phyloP scores from a whole-genome alignment of 306 rosid genomes.

The Pachyrhizus erosus region DNA sequence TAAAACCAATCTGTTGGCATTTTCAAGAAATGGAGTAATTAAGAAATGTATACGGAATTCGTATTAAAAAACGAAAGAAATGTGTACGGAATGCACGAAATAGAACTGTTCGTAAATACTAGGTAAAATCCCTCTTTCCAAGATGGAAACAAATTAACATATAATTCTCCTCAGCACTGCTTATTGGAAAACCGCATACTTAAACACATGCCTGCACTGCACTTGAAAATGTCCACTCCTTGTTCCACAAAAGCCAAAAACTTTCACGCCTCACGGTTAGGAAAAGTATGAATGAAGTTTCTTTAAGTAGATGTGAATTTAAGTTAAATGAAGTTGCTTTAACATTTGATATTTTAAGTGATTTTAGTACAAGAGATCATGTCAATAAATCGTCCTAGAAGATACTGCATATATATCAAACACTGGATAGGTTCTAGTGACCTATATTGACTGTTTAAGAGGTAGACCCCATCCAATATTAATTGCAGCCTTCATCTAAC shows the following conservation, averaged over 20 bases:
- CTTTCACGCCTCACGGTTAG: background rate
- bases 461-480: background rate
- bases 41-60: background rate
- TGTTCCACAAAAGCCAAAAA: slow-evolving; percentile 26
- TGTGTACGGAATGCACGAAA: slow-evolving; percentile 15
- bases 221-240: slow-evolving; percentile 9
- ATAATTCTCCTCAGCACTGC: background rate
- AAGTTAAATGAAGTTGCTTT: background rate
- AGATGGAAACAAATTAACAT: background rate
- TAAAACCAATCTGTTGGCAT: background rate
- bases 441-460: background rate
- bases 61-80: background rate
- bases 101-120: background rate
- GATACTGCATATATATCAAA: slow-evolving; percentile 18
- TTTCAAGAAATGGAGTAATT: background rate
- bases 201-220: slow-evolving; percentile 34
- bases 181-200: background rate
- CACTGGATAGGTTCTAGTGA: slow-evolving; percentile 1
- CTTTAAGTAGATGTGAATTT: background rate
- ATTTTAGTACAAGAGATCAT: background rate
- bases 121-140: slow-evolving; percentile 19
- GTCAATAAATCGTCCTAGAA: slow-evolving; percentile 4
- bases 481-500: background rate
- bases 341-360: background rate
- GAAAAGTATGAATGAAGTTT: background rate